These are phyloP conservation scores for Podosphaera fusca DNA, from an alignment of 2,329 filamentous ascomycete genomes.

Conservation along the genomic window DNA sequence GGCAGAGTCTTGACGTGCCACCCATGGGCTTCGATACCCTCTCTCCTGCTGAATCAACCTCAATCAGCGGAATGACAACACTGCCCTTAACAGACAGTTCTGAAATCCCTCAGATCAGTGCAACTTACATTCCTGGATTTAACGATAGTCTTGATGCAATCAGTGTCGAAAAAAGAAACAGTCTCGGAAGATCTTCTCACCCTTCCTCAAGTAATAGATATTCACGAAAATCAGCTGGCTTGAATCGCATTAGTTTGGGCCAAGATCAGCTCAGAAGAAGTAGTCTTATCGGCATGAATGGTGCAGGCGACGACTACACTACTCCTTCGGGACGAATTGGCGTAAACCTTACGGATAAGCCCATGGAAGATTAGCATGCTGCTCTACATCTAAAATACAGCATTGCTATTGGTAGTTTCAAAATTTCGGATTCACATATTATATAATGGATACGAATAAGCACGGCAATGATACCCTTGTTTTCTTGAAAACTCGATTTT, in stretches of 20 bases:
- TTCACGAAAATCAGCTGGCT: slow-evolving; percentile 16
- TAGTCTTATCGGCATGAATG: slow-evolving; percentile 11
- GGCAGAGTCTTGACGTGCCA: slow-evolving; percentile 65
- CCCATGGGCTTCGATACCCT: slow-evolving; percentile 8
- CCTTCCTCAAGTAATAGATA: slow-evolving; percentile 26
- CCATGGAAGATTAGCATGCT: slow-evolving; percentile 44
- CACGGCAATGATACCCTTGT: neutral
- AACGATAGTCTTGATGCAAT: slow-evolving; percentile 8
- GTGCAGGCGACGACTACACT: slow-evolving; percentile 18
- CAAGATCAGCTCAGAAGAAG: slow-evolving; percentile 12
- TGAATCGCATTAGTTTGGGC: slow-evolving; percentile 17
- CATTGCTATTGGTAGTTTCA: neutral
- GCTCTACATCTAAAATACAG: neutral
- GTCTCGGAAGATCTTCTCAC: slow-evolving; percentile 30
- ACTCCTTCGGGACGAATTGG: slow-evolving; percentile 20
- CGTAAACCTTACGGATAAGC: slow-evolving; percentile 48
- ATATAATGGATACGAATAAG: neutral
- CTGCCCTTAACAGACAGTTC: slow-evolving; percentile 11
- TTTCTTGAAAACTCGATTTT: neutral
- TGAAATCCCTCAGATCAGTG: slow-evolving; percentile 8
- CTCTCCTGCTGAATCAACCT: slow-evolving; percentile 4
- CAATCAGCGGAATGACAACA: slow-evolving; percentile 7
- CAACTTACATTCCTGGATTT: slow-evolving; percentile 14
- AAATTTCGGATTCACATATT: neutral
- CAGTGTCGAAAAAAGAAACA: slow-evolving; percentile 38